These are phyloP conservation scores for Cladophialophora psammophila DNA, from an alignment of 2,329 filamentous ascomycete genomes.

Conservation along the genomic window DNA sequence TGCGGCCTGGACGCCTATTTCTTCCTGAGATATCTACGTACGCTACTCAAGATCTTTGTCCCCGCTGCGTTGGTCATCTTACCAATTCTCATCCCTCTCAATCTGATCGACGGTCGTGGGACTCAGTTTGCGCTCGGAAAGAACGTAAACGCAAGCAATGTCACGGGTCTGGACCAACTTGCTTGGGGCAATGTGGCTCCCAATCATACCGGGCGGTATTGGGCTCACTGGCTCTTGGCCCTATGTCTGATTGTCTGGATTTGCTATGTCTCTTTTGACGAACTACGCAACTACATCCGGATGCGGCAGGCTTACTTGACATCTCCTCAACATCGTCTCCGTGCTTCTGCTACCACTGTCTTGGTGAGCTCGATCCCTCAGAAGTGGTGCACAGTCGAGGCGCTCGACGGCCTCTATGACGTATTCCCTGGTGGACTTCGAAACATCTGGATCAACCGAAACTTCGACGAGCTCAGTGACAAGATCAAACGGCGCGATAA, in stretches of 20 bases:
- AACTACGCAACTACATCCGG: conserved; percentile 86
- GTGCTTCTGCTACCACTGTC: conserved; percentile 93
- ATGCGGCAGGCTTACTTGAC: conserved; percentile 94
- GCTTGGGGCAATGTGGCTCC: conserved; percentile 86
- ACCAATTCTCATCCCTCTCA: conserved; percentile 85
- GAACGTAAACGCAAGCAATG: conserved; percentile 53
- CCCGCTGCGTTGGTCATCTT: conserved; percentile 80
- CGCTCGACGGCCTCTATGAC: conserved; percentile 84
- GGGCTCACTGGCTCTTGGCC: conserved; percentile 83
- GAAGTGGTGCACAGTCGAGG: conserved; percentile 87
- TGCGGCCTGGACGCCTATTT: conserved; percentile 97
- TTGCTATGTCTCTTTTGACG: conserved; percentile 84
- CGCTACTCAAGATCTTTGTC: conserved; percentile 89
- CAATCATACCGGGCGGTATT: conserved; percentile 72
- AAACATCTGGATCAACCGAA: conserved; percentile 95
- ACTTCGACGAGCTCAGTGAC: conserved; percentile 80
- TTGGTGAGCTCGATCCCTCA: conserved; percentile 87
- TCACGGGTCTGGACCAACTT: conserved; percentile 78
- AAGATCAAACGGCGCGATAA: conserved; percentile 80
- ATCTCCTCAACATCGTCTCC: conserved; percentile 89
- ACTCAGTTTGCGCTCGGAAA: conserved; percentile 55
- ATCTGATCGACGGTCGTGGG: conserved; percentile 74
- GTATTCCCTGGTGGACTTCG: conserved; percentile 94
- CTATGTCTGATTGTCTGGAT: conserved; percentile 81
- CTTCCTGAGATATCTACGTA: conserved; percentile 88